Evolutionary conservation across 345 rosid species (phyloP), one percentile per base, ranked within the genome.

Genomic region (Stellera chamaejasme): DNA sequence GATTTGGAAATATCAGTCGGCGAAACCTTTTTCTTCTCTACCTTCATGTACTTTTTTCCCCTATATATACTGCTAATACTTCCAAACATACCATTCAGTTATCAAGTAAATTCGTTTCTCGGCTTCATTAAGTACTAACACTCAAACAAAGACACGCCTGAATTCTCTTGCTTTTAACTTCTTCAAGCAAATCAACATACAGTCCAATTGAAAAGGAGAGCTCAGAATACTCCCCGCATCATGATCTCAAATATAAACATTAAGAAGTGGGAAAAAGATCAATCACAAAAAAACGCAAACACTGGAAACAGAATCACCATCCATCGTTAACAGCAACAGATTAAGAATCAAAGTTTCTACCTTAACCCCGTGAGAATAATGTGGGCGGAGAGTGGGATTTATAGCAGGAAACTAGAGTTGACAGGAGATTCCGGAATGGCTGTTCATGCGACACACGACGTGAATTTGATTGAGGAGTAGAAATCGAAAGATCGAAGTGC

Each of bases 401-500:
- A 53, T 14, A 53, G 45, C 49, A 44, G 43, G 43, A 13, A 10
- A 55, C 39, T 61, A 32, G 27, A 49, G 56, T 65, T 52, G 39
- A 4, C 23, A 45, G 50, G 46, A 52, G 71, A 63, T 60, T 45
- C 58, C 11, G 44, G 59, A 62, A 50, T 64, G 52, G 64, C 69
- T 68, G 62, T 60, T 52, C 64, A 51, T 19, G 63, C 11, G 0
- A 19, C 23, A 19, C 23, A 19, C 45, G 67, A 55, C 69, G 59
- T 59, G 59, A 54, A 69, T 48, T 69, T 52, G 70, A 43, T 72
- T 73, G 62, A 68, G 45, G 3, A 32, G 39, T 32, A 3, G 64
- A 64, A 81, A 72, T 78, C 83, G 77, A 70, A 19, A 79, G 71
- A 63, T 54, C 67, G 67, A 72, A 75, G 78, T 66, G 72, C 67